Conservation (phyloP, 768 basidiomycete species). For the Cubamyces lactineus region DNA sequence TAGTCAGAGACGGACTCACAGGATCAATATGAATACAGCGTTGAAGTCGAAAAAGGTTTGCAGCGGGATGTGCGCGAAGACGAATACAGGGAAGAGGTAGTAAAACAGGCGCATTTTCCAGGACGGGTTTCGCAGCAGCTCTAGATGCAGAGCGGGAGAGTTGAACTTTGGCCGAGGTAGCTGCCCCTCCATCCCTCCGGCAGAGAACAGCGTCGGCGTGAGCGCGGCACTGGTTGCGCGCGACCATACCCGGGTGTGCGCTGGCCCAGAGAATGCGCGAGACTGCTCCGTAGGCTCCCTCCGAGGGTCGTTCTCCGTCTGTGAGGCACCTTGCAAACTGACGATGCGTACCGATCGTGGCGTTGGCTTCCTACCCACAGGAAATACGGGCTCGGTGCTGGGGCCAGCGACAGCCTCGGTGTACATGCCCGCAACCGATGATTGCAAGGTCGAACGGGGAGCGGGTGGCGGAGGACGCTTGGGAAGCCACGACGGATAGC, state of each 20-base stretch:
- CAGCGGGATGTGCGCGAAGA: conserved; percentile 70
- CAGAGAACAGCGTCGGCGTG: conserved; percentile 48
- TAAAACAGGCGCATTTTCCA: conserved; percentile 60
- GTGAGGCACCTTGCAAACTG: conserved; percentile 58
- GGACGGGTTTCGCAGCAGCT: conserved; percentile 66
- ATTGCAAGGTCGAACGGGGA: conserved; percentile 71
- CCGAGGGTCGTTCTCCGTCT: conserved; percentile 42
- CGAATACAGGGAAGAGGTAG: conserved; percentile 69
- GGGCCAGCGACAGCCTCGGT: conserved; percentile 35
- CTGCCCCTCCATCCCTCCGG: conserved; percentile 35
- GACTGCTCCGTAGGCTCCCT: conserved; percentile 57
- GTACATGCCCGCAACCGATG: conserved; percentile 48
- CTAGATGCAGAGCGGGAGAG: conserved; percentile 67
- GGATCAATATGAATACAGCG: conserved; percentile 77
- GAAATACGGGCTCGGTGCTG: conserved; percentile 36
- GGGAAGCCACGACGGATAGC: conserved; percentile 87
- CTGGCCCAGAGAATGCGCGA: conserved; percentile 35
- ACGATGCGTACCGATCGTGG: conserved; percentile 84
- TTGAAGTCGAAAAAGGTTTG: conserved; percentile 92
- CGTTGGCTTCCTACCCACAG: conserved; percentile 74
- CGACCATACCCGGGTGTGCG: conserved; percentile 58
- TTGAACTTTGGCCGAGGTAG: conserved; percentile 66
- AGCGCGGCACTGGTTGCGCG: conserved; percentile 53
- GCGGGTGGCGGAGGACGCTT: conserved; percentile 75
- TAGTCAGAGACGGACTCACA: conserved; percentile 56